phyloP scores from a whole-genome alignment of 2,329 filamentous ascomycete genomes.

The Colletotrichum echinochloae region DNA sequence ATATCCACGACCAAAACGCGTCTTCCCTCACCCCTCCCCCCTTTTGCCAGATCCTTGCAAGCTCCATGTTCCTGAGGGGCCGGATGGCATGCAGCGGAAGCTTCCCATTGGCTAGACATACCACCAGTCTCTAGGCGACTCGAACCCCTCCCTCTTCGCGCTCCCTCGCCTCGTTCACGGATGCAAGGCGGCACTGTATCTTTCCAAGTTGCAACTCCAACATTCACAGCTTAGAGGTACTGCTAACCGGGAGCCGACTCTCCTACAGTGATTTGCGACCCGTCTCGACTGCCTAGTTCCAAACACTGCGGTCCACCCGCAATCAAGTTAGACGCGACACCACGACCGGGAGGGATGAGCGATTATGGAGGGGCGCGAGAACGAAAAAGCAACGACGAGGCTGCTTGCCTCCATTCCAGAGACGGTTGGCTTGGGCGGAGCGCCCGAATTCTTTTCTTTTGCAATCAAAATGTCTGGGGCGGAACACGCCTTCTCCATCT shows the following conservation, averaged over 20 bases:
- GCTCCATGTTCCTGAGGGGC: constrained; percentile 19
- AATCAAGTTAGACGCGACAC: constrained; percentile 1
- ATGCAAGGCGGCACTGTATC: constrained; percentile 11
- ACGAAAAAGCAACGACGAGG: constrained; percentile 37
- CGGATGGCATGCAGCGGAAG: constrained; percentile 16
- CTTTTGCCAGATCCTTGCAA: constrained; percentile 24
- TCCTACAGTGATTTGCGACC: constrained; percentile 22
- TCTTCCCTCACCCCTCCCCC: no score
- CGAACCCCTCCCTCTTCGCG: neutral
- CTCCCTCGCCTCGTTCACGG: neutral
- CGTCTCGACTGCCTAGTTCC: constrained; percentile 8
- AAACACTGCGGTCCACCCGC: constrained; percentile 29
- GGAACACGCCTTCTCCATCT: neutral
- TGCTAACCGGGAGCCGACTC: neutral
- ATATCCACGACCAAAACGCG: constrained; percentile 20
- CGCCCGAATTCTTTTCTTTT: constrained; percentile 2
- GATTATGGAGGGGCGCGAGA: neutral
- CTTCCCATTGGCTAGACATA: constrained; percentile 22
- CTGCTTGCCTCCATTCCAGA: constrained; percentile 17
- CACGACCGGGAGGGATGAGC: neutral
- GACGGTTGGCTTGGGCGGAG: constrained; percentile 1
- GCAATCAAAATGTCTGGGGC: neutral
- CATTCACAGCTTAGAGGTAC: neutral
- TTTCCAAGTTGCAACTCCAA: constrained; percentile 12
- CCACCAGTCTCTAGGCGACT: constrained; percentile 8